phyloP scores from a whole-genome alignment of 1,139 yeast genomes.

The Hanseniaspora gamundiae region DNA sequence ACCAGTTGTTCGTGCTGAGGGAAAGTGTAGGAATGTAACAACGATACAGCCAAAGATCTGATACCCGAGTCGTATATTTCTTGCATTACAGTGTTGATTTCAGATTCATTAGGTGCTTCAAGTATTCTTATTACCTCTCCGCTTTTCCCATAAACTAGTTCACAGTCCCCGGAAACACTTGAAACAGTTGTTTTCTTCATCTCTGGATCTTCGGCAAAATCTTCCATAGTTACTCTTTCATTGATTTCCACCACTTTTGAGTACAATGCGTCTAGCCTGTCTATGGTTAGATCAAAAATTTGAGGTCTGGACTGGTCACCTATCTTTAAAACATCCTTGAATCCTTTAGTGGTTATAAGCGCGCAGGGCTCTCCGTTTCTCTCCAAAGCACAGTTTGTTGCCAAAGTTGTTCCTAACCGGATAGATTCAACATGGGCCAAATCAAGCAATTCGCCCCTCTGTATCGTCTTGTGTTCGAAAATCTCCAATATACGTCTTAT shows the following conservation, averaged over 20 bases:
- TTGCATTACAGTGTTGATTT: slow-evolving; percentile 30
- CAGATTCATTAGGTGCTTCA: slow-evolving; percentile 33
- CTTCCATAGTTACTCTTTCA: slow-evolving; percentile 62
- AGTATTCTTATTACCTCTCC: slow-evolving; percentile 53
- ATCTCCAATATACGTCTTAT: slow-evolving; percentile 64
- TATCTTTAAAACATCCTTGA: slow-evolving; percentile 45
- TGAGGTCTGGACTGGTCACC: slow-evolving; percentile 66
- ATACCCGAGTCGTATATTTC: slow-evolving; percentile 42
- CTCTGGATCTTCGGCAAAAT: slow-evolving; percentile 48
- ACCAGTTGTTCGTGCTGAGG: slow-evolving; percentile 52
- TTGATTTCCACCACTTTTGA: slow-evolving; percentile 52
- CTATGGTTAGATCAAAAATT: slow-evolving; percentile 47
- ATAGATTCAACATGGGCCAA: slow-evolving; percentile 41
- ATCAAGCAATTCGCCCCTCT: slow-evolving; percentile 37
- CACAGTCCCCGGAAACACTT: too few relatives aligned
- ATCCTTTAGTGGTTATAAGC: slow-evolving; percentile 40
- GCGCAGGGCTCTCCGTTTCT: slow-evolving; percentile 42
- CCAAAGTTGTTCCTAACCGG: slow-evolving; percentile 74
- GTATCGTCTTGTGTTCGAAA: slow-evolving; percentile 38
- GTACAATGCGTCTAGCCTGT: slow-evolving; percentile 47
- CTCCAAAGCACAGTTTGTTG: slow-evolving; percentile 57
- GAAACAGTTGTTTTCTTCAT: slow-evolving; percentile 20
- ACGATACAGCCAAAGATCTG: slow-evolving; percentile 52
- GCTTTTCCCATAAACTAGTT: slow-evolving; percentile 40
- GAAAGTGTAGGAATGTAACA: slow-evolving; percentile 58